A percentile compares a stretch with the other conserved stretches of the same genome.
Conservation (phyloP, 805 yeast genomes). For the Candida parachauliodes region DNA sequence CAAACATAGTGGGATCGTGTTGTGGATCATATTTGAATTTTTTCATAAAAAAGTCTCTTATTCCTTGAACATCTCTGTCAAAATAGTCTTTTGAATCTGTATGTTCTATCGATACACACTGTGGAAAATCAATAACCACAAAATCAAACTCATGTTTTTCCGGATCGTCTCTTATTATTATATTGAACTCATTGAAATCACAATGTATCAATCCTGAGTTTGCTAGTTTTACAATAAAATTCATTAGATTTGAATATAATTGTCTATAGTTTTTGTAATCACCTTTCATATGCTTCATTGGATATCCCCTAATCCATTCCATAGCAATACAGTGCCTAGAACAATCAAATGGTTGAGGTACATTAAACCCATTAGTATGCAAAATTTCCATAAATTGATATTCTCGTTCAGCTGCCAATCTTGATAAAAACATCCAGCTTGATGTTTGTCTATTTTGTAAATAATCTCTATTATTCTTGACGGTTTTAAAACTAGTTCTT, state of each 20-base stretch:
- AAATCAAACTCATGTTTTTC: conserved; percentile 59
- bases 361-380: conserved; percentile 70
- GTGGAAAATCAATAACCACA: conserved; percentile 96
- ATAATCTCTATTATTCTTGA: conserved; percentile 91
- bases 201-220: conserved; percentile 92
- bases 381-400: conserved; percentile 81
- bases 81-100: conserved; percentile 84
- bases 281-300: conserved; percentile 72
- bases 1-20: conserved; percentile 67
- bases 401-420: conserved; percentile 90
- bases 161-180: conserved; percentile 68
- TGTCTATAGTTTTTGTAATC: conserved; percentile 66
- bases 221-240: conserved; percentile 77
- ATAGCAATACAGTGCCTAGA: conserved; percentile 90
- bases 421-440: conserved; percentile 90
- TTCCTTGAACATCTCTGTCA: conserved; percentile 89
- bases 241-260: conserved; percentile 83
- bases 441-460: conserved; percentile 68
- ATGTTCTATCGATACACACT: conserved; percentile 91
- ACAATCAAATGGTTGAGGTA: conserved; percentile 85
- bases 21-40: conserved; percentile 72
- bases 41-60: conserved; percentile 74
- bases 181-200: conserved; percentile 96
- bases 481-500: conserved; percentile 87
- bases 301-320: conserved; percentile 87